A percentile compares a stretch with the other conserved stretches of the same genome.
phyloP scores from a whole-genome alignment of 2,329 filamentous ascomycete genomes.

The Aureobasidium sp. region DNA sequence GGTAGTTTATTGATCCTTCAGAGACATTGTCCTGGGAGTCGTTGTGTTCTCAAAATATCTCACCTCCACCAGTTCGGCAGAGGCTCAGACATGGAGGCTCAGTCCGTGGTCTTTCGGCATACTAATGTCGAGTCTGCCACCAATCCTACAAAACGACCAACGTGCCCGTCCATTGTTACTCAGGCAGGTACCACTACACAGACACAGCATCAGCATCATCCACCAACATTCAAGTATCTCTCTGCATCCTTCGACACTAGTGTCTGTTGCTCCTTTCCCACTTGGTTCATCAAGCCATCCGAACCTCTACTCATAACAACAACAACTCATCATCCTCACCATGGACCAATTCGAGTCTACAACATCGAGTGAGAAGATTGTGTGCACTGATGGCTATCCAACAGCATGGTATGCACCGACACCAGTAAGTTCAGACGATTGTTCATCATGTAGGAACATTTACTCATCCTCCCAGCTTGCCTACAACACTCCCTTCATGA shows the following conservation, averaged over 20 bases:
- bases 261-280: not conserved
- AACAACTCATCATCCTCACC: not conserved
- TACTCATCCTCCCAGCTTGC: slow-evolving; percentile 14
- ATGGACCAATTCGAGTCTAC: slow-evolving; percentile 9
- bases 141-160: slow-evolving; percentile 11
- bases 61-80: slow-evolving; percentile 7
- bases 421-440: not conserved
- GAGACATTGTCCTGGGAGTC: slow-evolving; percentile 5
- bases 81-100: slow-evolving; percentile 14
- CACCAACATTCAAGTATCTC: slow-evolving; percentile 8
- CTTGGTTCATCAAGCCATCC: not conserved
- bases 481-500: slow-evolving; percentile 27
- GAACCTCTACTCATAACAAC: not conserved
- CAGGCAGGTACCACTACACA: slow-evolving; percentile 1
- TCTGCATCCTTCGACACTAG: not conserved
- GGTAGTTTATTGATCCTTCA: slow-evolving; percentile 9
- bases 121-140: slow-evolving; percentile 4
- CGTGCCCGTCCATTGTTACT: slow-evolving; percentile 4
- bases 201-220: not conserved
- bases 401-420: slow-evolving; percentile 8
- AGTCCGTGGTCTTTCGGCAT: slow-evolving; percentile 1
- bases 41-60: slow-evolving; percentile 13
- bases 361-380: slow-evolving; percentile 6
- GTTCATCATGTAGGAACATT: not conserved
- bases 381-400: slow-evolving; percentile 8